A percentile compares a stretch with the other conserved stretches of the same genome.
Conservation (phyloP, 495 filamentous ascomycete species). For the Penicillium egyptiacum region DNA sequence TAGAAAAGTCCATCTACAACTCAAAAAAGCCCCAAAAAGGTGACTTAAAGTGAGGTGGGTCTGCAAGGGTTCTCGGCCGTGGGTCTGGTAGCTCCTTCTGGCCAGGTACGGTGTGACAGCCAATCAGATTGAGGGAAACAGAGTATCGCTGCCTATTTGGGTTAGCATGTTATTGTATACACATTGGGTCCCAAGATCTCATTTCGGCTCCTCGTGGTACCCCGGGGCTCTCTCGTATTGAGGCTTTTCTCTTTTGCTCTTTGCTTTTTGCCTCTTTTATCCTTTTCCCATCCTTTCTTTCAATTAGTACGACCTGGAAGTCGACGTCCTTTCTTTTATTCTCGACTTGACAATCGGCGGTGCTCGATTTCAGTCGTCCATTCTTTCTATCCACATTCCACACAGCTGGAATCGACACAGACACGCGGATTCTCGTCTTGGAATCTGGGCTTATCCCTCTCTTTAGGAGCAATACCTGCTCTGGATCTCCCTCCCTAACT, state of each 20-base stretch:
- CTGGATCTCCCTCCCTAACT: background rate
- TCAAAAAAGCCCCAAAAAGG: background rate
- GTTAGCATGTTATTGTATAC: background rate
- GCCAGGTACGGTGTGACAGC: constrained; percentile 2
- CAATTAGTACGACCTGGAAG: constrained; percentile 28
- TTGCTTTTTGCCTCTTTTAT: background rate
- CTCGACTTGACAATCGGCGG: constrained; percentile 24
- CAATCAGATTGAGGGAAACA: background rate
- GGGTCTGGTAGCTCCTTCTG: constrained; percentile 4
- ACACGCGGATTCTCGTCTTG: constrained; percentile 23
- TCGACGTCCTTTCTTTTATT: constrained; percentile 33
- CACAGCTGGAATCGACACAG: constrained; percentile 17
- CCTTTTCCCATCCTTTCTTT: constrained; percentile 7
- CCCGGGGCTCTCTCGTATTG: constrained; percentile 8
- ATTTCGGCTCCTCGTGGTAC: constrained; percentile 14
- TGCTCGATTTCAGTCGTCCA: constrained; percentile 32
- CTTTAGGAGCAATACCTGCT: constrained; percentile 6
- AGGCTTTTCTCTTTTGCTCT: constrained; percentile 5
- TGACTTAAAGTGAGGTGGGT: constrained; percentile 2
- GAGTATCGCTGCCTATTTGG: background rate
- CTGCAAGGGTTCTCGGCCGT: constrained; percentile 6
- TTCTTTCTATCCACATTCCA: constrained; percentile 37
- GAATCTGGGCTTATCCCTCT: constrained; percentile 22
- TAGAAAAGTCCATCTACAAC: background rate
- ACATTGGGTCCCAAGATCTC: constrained; percentile 12